Conservation (phyloP, 768 basidiomycete genomes). For the Phanerochaete carnosa region DNA sequence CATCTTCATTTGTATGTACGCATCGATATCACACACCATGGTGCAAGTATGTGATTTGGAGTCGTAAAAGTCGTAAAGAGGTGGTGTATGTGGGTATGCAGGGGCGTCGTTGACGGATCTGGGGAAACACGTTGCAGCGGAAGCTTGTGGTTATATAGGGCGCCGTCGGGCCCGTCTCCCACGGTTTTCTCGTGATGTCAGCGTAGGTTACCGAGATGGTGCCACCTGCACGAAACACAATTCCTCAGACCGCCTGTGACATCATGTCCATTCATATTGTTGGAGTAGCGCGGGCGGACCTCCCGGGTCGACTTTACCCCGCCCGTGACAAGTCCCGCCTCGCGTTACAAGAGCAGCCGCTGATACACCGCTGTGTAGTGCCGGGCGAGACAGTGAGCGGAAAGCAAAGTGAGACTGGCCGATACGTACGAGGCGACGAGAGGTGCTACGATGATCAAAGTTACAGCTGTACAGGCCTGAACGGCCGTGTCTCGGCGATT, state of each 20-base stretch:
- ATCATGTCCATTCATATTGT: neutral
- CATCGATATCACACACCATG: neutral
- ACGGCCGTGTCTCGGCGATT: too few relatives aligned
- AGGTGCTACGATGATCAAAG: too few relatives aligned
- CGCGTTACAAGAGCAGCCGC: too few relatives aligned
- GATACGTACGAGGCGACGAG: too few relatives aligned
- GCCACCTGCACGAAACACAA: neutral
- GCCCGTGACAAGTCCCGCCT: too few relatives aligned
- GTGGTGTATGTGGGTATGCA: neutral
- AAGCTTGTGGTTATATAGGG: neutral
- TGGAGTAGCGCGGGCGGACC: neutral
- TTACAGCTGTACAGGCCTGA: too few relatives aligned
- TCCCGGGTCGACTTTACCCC: neutral
- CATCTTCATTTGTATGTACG: neutral
- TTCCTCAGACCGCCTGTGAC: neutral
- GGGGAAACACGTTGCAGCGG: neutral
- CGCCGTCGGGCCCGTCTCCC: neutral
- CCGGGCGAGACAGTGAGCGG: too few relatives aligned
- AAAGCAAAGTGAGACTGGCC: too few relatives aligned
- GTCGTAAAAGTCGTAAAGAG: constrained; percentile 2
- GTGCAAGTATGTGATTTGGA: neutral
- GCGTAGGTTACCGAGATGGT: neutral
- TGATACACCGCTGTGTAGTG: too few relatives aligned
- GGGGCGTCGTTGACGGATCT: neutral
- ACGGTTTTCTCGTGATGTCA: constrained; percentile 2